Percentiles rank a stretch among this genome's conserved stretches.
phyloP scores from a whole-genome alignment of 306 rosid species.

The Fragaria nilgerrensis region DNA sequence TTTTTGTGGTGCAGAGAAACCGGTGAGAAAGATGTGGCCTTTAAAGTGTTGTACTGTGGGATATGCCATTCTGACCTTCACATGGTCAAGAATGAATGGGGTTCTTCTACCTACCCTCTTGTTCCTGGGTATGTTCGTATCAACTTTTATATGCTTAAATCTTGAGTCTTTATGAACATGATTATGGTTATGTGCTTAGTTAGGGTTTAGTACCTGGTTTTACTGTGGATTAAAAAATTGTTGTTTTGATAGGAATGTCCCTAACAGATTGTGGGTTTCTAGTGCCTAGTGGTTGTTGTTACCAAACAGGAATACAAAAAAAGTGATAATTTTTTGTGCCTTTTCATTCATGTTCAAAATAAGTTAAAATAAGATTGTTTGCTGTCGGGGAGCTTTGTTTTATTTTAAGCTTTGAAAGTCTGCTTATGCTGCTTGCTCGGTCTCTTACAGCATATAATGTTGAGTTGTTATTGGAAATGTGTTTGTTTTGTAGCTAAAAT shows the following conservation, averaged over 20 bases:
- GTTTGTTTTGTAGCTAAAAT: neutral
- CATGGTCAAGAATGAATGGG: conserved; percentile 24
- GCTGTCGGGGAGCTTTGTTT: neutral
- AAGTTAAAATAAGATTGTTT: neutral
- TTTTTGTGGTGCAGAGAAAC: conserved; percentile 14
- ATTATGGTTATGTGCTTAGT: neutral
- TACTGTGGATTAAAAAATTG: neutral
- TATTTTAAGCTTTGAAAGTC: neutral
- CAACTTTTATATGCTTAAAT: neutral
- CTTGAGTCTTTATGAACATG: neutral
- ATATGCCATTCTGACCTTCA: conserved; percentile 32
- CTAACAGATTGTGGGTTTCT: neutral
- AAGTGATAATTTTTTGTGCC: neutral
- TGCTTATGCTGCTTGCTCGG: neutral
- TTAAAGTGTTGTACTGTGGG: conserved; percentile 31
- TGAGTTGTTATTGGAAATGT: neutral
- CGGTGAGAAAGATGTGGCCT: conserved; percentile 22
- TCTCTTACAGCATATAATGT: neutral
- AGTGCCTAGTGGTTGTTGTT: neutral
- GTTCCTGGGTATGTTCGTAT: conserved; percentile 21
- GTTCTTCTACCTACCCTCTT: conserved; percentile 10
- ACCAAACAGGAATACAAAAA: neutral
- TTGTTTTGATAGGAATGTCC: neutral
- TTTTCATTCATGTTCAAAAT: neutral
- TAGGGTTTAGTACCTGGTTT: neutral